These are phyloP conservation scores for Ephemerocybe angulata DNA, from an alignment of 768 basidiomycete genomes.

Conservation along the genomic window DNA sequence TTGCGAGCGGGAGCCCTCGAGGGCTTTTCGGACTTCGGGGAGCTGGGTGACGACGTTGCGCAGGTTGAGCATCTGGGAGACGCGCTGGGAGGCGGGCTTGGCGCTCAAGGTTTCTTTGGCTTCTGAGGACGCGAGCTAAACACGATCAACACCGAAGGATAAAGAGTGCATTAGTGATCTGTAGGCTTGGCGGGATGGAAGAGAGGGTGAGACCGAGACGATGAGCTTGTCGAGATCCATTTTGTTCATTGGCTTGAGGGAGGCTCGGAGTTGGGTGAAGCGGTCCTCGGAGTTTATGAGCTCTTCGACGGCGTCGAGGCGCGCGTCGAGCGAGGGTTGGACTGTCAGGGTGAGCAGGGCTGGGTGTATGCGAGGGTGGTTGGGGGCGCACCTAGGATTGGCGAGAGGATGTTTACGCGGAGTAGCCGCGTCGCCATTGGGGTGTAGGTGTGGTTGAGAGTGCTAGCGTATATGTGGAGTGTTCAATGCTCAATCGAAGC, in stretches of 20 bases:
- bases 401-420: slow-evolving; percentile 77
- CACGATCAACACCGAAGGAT: neutral
- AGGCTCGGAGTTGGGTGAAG: slow-evolving; percentile 64
- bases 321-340: slow-evolving; percentile 65
- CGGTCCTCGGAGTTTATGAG: slow-evolving; percentile 72
- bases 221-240: slow-evolving; percentile 89
- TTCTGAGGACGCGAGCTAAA: slow-evolving; percentile 65
- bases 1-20: slow-evolving; percentile 54
- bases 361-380: neutral
- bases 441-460: slow-evolving; percentile 79
- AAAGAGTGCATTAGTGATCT: neutral
- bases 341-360: slow-evolving; percentile 30
- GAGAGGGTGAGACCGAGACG: slow-evolving; percentile 42
- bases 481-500: neutral
- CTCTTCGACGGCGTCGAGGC: slow-evolving; percentile 89
- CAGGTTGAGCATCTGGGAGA: slow-evolving; percentile 77
- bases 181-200: neutral
- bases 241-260: slow-evolving; percentile 68
- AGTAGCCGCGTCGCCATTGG: slow-evolving; percentile 86
- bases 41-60: slow-evolving; percentile 68
- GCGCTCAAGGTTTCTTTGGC: slow-evolving; percentile 48
- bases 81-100: slow-evolving; percentile 63
- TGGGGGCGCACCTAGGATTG: slow-evolving; percentile 56
- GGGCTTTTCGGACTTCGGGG: slow-evolving; percentile 57
- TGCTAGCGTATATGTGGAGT: slow-evolving; percentile 31